Base-by-base conservation (phyloP, 805 yeast genomes). In the Hanseniaspora clermontiae region DNA sequence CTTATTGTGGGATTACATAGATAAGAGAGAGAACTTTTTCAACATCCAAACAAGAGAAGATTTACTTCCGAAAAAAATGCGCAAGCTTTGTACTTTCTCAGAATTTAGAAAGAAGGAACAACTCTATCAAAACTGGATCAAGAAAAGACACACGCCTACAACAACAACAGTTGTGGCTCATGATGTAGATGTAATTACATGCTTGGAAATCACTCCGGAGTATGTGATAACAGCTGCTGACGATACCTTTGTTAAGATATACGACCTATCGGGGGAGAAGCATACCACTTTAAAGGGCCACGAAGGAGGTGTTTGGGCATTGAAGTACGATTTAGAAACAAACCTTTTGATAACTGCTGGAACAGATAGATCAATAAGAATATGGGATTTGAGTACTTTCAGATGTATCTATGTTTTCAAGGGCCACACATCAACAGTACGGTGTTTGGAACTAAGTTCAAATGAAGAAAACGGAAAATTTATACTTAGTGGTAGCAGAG, bases 271-370 rank as follows among this genome's bases (percentile, higher is more conserved):
- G 0, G 97, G 97, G 5, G 71, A 72, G 43, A 73, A 83, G 52
- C 64, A 82, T 9, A 73, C 77, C 43, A 81, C 81, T 6, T 74
- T 93, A 46, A 74, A 76, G 45, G 97, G 96, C 8, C 98, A 93
- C 66, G 95, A 85, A 55, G 98, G 98, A 47, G 98, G 98, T 42
- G 98, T 93, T 5, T 93, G 98, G 98, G 97, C 98, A 0, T 75
- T 93, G 66, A 88, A 91, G 69, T 90, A 89, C 65, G 75, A 79
- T 55, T 89, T 87, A 24, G 81, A 83, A 63, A 87, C 89, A 9
- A 70, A 69, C 11, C 65, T 67, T 3, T 74, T 93, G 47, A 95
- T 91, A 0, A 85, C 95, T 59, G 98, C 97, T 0, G 84, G 96
- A 1, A 91, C 97, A 0, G 98, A 93, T 70, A 78, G 96, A 62